Evolutionary conservation across 768 basidiomycete genomes (phyloP), one percentile per base, ranked within the genome.

Genomic region (Serpula lacrymans): DNA sequence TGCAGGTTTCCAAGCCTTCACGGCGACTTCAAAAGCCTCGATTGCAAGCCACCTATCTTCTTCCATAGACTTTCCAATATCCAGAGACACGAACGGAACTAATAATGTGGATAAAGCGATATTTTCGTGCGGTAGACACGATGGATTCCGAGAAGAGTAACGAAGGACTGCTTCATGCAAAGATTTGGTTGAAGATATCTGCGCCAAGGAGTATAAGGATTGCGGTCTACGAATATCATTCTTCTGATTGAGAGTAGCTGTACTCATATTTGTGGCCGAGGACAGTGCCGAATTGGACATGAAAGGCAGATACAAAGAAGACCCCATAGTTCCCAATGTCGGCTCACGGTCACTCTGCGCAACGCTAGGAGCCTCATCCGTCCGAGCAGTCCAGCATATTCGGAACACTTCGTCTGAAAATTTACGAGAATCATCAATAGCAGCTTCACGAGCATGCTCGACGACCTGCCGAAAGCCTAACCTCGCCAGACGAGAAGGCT

Each of bases 401-500:
- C 65, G 72, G 45, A 71, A 62, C 3, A 88, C 62, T 25, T 84
- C 82, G 39, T 74, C 71, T 4, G 72, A 66, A 35, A 84, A 72
- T 48, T 65, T 71, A 11, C 67, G 68, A 12, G 62, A 58, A 34
- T 80, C 74, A 30, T 79, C 75, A 0, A 66, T 59, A 14, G 64
- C 63, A 28, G 68, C 64, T 39, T 77, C 80, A 20, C 71, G 72
- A 3, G 67, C 82, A 41, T 78, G 71, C 24, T 86, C 84, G 1
- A 84, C 82, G 10, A 83, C 76, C 17, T 85, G 80, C 34, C 70
- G 70, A 47, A 83, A 78, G 2, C 75, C 80, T 10, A 81, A 57
- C 33, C 69, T 57, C 10, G 62, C 69, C 22, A 82, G 55, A 11
- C 74, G 66, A 24, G 74, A 77, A 4, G 67, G 68, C 48, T 77